Evolutionary conservation across 2,329 filamentous ascomycete genomes (phyloP), one percentile per base, ranked within the genome.

Genomic region (Cordyceps cicadae): DNA sequence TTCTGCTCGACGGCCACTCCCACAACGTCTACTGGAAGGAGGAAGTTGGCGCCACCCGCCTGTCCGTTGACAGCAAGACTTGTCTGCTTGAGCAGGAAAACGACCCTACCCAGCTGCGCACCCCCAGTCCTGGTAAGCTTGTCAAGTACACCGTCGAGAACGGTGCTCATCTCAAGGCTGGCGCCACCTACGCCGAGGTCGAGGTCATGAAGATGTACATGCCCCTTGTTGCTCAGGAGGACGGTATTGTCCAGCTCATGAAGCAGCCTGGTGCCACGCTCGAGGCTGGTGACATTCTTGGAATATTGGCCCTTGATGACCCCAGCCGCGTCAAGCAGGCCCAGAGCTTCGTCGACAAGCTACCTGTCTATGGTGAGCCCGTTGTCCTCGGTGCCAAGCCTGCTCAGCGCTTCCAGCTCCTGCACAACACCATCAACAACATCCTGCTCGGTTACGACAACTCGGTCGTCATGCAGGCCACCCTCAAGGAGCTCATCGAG

Each of bases 151-250:
- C 91, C 1, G 90, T 99, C 2, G 94, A 97, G 75, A 97, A 96
- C 70, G 94, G 94, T 63, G 84, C 92, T 67, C 94, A 99, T 73
- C 86, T 99, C 75, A 88, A 86, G 75, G 91, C 95, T 68, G 93
- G 93, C 61, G 90, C 97, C 75, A 81, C 93, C 39, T 99, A 92
- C 71, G 94, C 94, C 60, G 94, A 99, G 75, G 93, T 99, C 46
- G 94, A 99, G 77, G 94, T 99, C 76, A 99, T 99, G 94, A 99
- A 99, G 84, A 99, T 99, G 94, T 97, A 97, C 83, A 99, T 99
- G 94, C 94, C 94, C 70, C 82, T 99, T 60, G 84, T 99, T 63
- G 90, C 94, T 3, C 88, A 92, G 72, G 94, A 99, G 75, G 94
- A 96, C 69, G 94, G 94, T 80, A 84, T 96, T 59, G 93, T 99